phyloP scores from a whole-genome alignment of 495 filamentous ascomycete species.

The Penicillium longicatenatum region DNA sequence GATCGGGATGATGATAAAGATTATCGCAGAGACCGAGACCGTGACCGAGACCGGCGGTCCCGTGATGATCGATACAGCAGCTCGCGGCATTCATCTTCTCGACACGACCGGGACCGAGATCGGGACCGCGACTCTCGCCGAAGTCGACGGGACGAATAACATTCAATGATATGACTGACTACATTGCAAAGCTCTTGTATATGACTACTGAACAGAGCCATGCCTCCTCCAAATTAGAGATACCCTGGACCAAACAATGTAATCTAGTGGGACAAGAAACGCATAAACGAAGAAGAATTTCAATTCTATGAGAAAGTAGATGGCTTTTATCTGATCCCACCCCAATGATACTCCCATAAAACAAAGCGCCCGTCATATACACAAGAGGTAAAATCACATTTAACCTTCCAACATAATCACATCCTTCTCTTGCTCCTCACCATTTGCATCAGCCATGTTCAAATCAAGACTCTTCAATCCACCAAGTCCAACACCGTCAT shows the following conservation, averaged over 20 bases:
- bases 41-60: constrained; percentile 29
- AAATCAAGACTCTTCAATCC: constrained; percentile 31
- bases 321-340: constrained; percentile 30
- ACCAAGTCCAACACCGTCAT: constrained; percentile 56
- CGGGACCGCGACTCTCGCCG: constrained; percentile 37
- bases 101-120: constrained; percentile 37
- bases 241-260: constrained; percentile 21
- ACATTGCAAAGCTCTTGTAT: constrained; percentile 6
- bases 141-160: constrained; percentile 35
- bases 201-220: not conserved
- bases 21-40: constrained; percentile 39
- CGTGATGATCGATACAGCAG: constrained; percentile 39
- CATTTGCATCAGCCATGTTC: constrained; percentile 24
- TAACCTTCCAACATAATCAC: constrained; percentile 47
- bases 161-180: constrained; percentile 5
- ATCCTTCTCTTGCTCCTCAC: constrained; percentile 46
- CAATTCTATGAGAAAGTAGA: constrained; percentile 31
- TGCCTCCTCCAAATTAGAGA: constrained; percentile 17
- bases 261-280: constrained; percentile 2
- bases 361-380: constrained; percentile 33
- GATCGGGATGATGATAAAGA: constrained; percentile 31
- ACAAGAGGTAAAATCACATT: constrained; percentile 29
- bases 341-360: constrained; percentile 29
- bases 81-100: constrained; percentile 38
- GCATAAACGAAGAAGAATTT: constrained; percentile 14